Conservation (phyloP, 2,329 filamentous ascomycete species). For the Capronia epimyces region DNA sequence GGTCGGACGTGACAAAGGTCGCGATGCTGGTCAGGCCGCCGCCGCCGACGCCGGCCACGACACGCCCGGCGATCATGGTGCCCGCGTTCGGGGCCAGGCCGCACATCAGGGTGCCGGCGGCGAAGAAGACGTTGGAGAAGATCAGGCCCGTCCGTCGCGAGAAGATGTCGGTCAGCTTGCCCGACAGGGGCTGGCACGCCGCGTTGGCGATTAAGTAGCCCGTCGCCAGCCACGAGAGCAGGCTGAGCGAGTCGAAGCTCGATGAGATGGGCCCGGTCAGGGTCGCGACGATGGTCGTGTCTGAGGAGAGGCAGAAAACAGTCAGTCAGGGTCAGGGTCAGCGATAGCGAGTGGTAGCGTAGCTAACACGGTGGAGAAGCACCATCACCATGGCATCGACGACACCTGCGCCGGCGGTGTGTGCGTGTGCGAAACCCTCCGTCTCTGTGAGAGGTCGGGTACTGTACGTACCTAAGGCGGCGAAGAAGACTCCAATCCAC, state of each 20-base stretch:
- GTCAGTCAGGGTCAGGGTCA: too few relatives aligned
- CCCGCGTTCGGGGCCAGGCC: conserved; percentile 62
- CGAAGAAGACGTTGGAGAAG: conserved; percentile 76
- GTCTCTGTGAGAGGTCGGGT: not conserved
- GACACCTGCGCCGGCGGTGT: too few relatives aligned
- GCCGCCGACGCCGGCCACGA: conserved; percentile 77
- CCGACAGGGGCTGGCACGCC: conserved; percentile 77
- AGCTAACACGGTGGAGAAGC: too few relatives aligned
- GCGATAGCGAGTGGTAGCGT: too few relatives aligned
- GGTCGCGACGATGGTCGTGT: conserved; percentile 80
- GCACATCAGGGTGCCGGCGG: conserved; percentile 73
- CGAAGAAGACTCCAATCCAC: conserved; percentile 53
- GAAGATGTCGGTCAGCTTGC: conserved; percentile 83
- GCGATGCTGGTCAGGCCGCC: conserved; percentile 71
- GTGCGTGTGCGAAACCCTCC: too few relatives aligned
- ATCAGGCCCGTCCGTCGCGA: conserved; percentile 71
- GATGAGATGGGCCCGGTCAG: conserved; percentile 77
- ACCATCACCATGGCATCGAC: not conserved
- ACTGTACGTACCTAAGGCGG: conserved; percentile 45
- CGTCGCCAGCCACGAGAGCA: conserved; percentile 82
- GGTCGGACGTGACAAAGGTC: conserved; percentile 43
- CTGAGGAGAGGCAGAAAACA: conserved; percentile 35
- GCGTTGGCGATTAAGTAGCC: conserved; percentile 86
- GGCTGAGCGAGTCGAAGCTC: conserved; percentile 71
- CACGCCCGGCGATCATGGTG: conserved; percentile 69